Evolutionary conservation across 2,329 filamentous ascomycete species (phyloP), one percentile per base, ranked within the genome.

Genomic region (Daldinia sp.): DNA sequence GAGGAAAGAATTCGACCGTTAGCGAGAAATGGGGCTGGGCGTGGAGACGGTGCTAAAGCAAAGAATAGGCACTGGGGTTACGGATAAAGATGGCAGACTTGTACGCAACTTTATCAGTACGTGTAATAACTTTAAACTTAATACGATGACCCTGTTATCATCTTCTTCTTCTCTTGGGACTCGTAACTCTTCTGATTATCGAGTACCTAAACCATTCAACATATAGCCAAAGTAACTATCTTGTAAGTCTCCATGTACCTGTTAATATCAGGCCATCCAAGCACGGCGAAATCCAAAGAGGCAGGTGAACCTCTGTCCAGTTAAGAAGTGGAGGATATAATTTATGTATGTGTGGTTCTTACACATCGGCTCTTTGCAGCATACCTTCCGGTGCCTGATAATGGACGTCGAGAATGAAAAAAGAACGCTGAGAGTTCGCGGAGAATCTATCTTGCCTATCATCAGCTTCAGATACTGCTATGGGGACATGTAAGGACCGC

Each of bases 11-110:
- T 53, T 60, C 59, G 15, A 65, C 64, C 2, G 72, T 73, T 4
- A 70, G 23, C 12, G 71, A 73, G 46, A 68, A 55, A 50, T 74
- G 70, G 70, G 67, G 53, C 4, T 74, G 71, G 72, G 33, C 46
- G 26, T 72, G 71, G 72, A 69, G 67, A 30, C 66, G 51, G 13
- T 74, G 71, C 30, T 23, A 9, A 20, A 3, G 60, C 70, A 50
- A 67, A 63, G 23, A 60, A 55, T 10, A 72, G 69, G 9, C 15
- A 39, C 12, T 23, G 12, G 12, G 20, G 12, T 20, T 9, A 20
- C 7, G 6, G 6, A 18, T 23, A 20, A 23, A 44, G 41, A 20
- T 18, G 6, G 3, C 9, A 2, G 10, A 35, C 33, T 9, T 35
- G 7, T 9, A 35, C 33, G 33, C 33, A 23, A 6, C 33, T 35